Evolutionary conservation across 1,284 basidiomycete genomes (phyloP), one percentile per base, ranked within the genome.

Genomic region (Tilletia horrida): DNA sequence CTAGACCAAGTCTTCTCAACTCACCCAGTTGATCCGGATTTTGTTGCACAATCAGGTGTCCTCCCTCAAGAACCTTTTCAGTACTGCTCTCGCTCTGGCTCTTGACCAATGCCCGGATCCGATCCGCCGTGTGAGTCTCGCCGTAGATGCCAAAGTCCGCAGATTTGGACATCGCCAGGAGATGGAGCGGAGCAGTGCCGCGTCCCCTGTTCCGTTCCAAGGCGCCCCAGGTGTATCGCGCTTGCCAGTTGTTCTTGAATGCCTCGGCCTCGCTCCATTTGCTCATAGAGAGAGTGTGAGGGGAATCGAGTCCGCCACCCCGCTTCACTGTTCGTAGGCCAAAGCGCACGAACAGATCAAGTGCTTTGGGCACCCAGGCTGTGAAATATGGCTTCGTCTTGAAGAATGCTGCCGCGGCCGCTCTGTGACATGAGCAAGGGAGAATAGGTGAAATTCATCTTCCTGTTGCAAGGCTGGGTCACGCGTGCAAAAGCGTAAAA

Each of bases 301-400:
- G 66, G 11, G 71, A 69, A 27, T 67, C 69, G 9, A 70, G 67
- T 29, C 65, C 63, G 44, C 71, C 16, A 45, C 71, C 72, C 47
- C 69, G 70, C 4, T 67, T 55, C 1, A 63, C 65, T 16, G 77
- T 73, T 23, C 72, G 69, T 14, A 92, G 83, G 3, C 86, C 90
- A 72, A 88, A 86, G 21, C 88, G 84, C 43, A 92, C 83, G 79
- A 92, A 93, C 3, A 85, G 71, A 16, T 86, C 83, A 42, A 95
- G 85, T 2, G 88, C 88, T 0, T 84, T 85, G 0, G 87, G 86
- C 76, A 93, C 85, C 91, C 92, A 94, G 0, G 84, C 82, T 4
- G 80, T 73, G 81, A 92, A 94, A 84, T 92, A 93, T 0, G 88
- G 85, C 68, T 81, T 83, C 14, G 85, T 86, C 42, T 83, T 74